A percentile compares a stretch with the other conserved stretches of the same genome.
phyloP scores from a whole-genome alignment of 139 green algal species.

The Ulvella scutata region DNA sequence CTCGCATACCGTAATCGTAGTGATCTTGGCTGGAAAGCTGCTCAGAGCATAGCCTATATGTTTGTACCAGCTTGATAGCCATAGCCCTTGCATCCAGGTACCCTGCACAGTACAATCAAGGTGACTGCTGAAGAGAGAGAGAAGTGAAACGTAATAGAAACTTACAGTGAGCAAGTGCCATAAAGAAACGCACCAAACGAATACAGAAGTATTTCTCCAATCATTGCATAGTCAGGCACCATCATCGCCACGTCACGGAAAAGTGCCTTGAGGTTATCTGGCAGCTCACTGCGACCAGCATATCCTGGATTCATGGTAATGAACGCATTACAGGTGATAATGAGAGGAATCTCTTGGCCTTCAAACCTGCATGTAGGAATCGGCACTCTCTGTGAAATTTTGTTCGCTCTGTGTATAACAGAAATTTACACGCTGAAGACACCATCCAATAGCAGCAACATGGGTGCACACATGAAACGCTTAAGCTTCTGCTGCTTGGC shows the following conservation, averaged over 20 bases:
- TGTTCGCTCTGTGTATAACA: too few relatives aligned
- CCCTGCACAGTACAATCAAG: slow-evolving; percentile 7
- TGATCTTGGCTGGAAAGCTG: slow-evolving; percentile 13
- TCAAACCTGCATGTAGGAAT: too few relatives aligned
- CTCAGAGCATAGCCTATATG: slow-evolving; percentile 32
- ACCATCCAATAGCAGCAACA: too few relatives aligned
- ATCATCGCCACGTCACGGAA: slow-evolving; percentile 26
- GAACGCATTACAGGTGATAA: slow-evolving; percentile 33
- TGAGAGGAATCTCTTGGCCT: slow-evolving; percentile 35
- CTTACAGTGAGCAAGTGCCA: too few relatives aligned
- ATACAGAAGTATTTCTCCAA: slow-evolving; percentile 16
- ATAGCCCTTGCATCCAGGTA: slow-evolving; percentile 46
- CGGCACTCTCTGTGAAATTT: too few relatives aligned
- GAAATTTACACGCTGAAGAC: too few relatives aligned
- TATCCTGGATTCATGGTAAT: slow-evolving; percentile 66
- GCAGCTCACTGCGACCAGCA: slow-evolving; percentile 30
- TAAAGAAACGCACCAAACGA: too few relatives aligned
- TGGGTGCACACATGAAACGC: slow-evolving; percentile 58
- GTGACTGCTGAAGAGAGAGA: too few relatives aligned
- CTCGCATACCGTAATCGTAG: slow-evolving; percentile 20
- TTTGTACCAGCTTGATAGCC: slow-evolving; percentile 44
- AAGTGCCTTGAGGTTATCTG: slow-evolving; percentile 31
- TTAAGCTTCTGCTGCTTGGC: slow-evolving; percentile 50
- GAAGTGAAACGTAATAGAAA: too few relatives aligned
- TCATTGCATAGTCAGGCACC: slow-evolving; percentile 15